These are phyloP conservation scores for Cyphellophora attinorum DNA, from an alignment of 2,329 filamentous ascomycete genomes.

Conservation along the genomic window DNA sequence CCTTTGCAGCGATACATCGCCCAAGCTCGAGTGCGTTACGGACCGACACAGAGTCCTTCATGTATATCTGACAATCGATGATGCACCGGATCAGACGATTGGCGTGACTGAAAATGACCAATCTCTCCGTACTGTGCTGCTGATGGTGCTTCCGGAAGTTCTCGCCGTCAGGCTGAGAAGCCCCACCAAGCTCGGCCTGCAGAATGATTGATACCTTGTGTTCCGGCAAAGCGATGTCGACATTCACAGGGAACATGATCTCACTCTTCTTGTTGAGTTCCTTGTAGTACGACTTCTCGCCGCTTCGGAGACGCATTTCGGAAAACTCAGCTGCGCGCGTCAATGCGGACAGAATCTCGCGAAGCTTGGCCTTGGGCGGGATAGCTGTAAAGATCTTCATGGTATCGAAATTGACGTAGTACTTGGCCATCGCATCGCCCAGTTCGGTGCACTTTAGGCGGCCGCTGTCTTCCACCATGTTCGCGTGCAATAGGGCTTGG, in stretches of 20 bases:
- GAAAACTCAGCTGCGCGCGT: conserved; percentile 63
- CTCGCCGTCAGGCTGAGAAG: conserved; percentile 53
- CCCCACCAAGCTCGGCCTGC: conserved; percentile 62
- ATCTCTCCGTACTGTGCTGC: conserved; percentile 42
- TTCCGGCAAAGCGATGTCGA: conserved; percentile 52
- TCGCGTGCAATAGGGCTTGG: conserved; percentile 49
- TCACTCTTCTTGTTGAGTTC: conserved; percentile 60
- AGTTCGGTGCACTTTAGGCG: conserved; percentile 58
- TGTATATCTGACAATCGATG: conserved; percentile 58
- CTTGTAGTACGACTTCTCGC: conserved; percentile 61
- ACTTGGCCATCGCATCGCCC: conserved; percentile 72
- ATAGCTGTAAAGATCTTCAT: conserved; percentile 63
- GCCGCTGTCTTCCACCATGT: conserved; percentile 43
- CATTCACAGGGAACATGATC: conserved; percentile 62
- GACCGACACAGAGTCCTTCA: conserved; percentile 57
- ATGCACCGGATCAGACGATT: conserved; percentile 65
- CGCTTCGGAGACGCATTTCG: conserved; percentile 59
- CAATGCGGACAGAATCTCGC: conserved; percentile 58
- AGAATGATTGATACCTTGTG: conserved; percentile 72
- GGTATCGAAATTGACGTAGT: conserved; percentile 69
- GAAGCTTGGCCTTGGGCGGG: conserved; percentile 49
- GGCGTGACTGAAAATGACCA: conserved; percentile 56
- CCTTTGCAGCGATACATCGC: conserved; percentile 62
- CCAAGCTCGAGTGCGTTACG: conserved; percentile 66
- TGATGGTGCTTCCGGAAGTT: conserved; percentile 42